phyloP scores from a whole-genome alignment of 1,284 basidiomycete genomes.

The Peniophora sp. region DNA sequence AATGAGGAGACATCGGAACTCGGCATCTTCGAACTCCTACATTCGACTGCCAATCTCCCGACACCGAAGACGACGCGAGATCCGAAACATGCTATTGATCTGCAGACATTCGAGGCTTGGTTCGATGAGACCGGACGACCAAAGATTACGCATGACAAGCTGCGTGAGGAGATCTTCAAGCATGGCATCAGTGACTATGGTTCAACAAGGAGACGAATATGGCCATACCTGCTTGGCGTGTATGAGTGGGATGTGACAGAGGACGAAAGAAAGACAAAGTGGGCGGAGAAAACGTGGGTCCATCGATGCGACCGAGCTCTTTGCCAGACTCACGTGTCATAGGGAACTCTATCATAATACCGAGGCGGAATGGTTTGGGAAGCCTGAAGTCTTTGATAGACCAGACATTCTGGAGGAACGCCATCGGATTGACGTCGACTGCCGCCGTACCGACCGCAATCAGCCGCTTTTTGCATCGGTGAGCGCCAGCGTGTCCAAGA shows the following conservation, averaged over 20 bases:
- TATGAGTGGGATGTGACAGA: conserved; percentile 68
- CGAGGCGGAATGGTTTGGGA: conserved; percentile 76
- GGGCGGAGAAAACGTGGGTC: conserved; percentile 66
- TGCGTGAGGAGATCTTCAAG: conserved; percentile 70
- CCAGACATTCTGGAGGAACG: conserved; percentile 79
- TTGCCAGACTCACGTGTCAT: conserved; percentile 1
- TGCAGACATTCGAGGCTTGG: conserved; percentile 64
- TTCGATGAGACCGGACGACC: conserved; percentile 66
- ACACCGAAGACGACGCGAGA: conserved; percentile 68
- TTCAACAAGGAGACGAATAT: conserved; percentile 60
- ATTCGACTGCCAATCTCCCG: conserved; percentile 70
- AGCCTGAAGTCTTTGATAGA: conserved; percentile 73
- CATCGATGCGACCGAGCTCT: conserved; percentile 12
- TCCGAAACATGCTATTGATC: conserved; percentile 64
- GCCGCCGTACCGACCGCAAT: conserved; percentile 90
- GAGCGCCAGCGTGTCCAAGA: conserved; percentile 16
- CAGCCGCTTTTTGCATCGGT: conserved; percentile 75
- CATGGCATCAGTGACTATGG: conserved; percentile 54
- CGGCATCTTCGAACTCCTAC: conserved; percentile 84
- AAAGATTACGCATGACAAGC: conserved; percentile 56
- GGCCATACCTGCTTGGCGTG: conserved; percentile 89
- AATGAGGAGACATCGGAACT: conserved; percentile 66
- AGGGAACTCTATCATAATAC: conserved; percentile 64
- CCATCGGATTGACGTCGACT: conserved; percentile 92
- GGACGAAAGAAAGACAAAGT: conserved; percentile 43